Base-by-base conservation (phyloP, 345 rosid species). In the Lumnitzera racemosa region DNA sequence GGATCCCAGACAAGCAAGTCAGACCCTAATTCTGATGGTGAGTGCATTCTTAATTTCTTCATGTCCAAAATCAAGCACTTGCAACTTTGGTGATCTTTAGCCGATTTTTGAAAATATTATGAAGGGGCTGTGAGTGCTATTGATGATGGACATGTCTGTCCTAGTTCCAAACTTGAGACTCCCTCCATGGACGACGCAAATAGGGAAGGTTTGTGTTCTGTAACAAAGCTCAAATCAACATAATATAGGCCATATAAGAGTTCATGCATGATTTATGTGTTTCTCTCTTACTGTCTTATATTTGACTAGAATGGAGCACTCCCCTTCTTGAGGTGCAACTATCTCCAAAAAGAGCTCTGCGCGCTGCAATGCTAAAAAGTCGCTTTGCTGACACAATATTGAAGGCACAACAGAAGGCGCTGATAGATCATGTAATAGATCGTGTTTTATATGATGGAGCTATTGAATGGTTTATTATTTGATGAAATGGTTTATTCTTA, bases 321-420 rank as follows among this genome's bases (percentile, higher is more conserved):
- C 31, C 81, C 43, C 50, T 61, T 63, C 69, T 74, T 60, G 81
- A 70, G 53, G 68, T 72, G 12, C 88, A 70, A 52, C 59, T 89
- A 66, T 86, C 96, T 23, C 89, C 98, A 5, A 67, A 76, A 53
- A 91, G 81, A 70, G 95, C 89, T 64, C 82, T 89, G 13, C 91
- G 96, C 41, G 95, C 88, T 74, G 98, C 90, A 51, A 80, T 78
- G 49, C 63, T 91, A 24, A 92, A 77, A 72, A 74, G 63, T 23
- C 91, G 94, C 43, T 92, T 87, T 67, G 98, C 95, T 15, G 85
- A 68, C 47, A 82, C 89, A 27, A 89, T 92, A 47, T 53, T 82
- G 55, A 87, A 76, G 82, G 91, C 96, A 11, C 76, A 81, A 59
- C 86, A 81, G 61, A 83, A 72, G 84, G 80, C 86, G 41, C 73